Conservation (phyloP, 2,329 filamentous ascomycete species). For the Talaromyces sp. region DNA sequence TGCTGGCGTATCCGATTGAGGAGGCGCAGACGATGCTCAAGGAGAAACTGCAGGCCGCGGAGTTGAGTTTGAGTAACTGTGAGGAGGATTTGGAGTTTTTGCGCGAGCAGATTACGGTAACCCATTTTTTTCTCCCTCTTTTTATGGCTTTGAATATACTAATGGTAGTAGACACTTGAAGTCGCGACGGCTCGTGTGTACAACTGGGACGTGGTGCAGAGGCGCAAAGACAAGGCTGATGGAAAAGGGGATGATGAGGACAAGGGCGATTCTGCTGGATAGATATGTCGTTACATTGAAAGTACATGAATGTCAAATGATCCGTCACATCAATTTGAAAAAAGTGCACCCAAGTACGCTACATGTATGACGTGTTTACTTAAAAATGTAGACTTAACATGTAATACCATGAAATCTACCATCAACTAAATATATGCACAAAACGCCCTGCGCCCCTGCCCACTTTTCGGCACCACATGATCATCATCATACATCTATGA, state of each 20-base stretch:
- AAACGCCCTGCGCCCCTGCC: conserved; percentile 10
- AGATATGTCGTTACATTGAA: not conserved
- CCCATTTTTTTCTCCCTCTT: conserved; percentile 12
- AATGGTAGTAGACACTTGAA: conserved; percentile 75
- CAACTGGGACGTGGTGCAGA: conserved; percentile 97
- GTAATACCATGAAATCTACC: not conserved
- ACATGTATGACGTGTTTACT: not conserved
- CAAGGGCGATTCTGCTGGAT: conserved; percentile 19
- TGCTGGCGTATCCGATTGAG: conserved; percentile 87
- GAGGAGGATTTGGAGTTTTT: conserved; percentile 96
- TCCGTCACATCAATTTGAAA: not conserved
- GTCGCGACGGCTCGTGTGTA: conserved; percentile 96
- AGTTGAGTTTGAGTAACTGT: conserved; percentile 75
- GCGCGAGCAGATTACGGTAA: conserved; percentile 91
- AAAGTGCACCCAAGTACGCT: too few species aligned
- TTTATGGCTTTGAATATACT: conserved; percentile 6
- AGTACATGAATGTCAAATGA: not conserved
- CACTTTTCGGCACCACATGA: conserved; percentile 7
- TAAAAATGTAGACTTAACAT: not conserved
- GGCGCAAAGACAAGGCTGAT: conserved; percentile 75
- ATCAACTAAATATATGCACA: conserved; percentile 2
- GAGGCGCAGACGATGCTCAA: conserved; percentile 77
- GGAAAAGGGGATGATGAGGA: conserved; percentile 45
- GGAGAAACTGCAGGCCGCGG: conserved; percentile 72
- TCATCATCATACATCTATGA: conserved; percentile 10